A percentile compares a stretch with the other conserved stretches of the same genome.
These are phyloP conservation scores for Polytrichum commune DNA, from an alignment of 225 moss, liverwort and hornwort genomes.

Conservation along the genomic window DNA sequence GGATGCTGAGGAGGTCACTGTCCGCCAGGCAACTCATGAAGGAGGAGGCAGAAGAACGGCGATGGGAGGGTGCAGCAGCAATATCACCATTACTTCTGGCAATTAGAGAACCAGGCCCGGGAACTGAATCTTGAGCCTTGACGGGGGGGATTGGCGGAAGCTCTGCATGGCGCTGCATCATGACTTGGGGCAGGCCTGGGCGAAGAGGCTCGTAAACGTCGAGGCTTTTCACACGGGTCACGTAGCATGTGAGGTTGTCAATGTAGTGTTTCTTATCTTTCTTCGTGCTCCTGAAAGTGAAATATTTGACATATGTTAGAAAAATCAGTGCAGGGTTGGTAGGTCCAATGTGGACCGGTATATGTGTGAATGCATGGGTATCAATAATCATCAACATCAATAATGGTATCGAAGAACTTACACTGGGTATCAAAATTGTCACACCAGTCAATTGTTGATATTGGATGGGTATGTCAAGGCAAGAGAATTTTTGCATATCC, in stretches of 20 bases:
- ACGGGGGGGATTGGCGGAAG: slow-evolving; percentile 4
- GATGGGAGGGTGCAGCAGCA: slow-evolving; percentile 4
- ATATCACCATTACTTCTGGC: neutral
- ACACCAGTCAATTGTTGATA: no score
- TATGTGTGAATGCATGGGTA: no score
- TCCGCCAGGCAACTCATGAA: slow-evolving; percentile 21
- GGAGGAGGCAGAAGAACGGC: slow-evolving; percentile 22
- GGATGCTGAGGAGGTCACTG: slow-evolving; percentile 25
- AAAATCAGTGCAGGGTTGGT: no score
- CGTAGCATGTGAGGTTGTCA: slow-evolving; percentile 54
- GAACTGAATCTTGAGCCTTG: slow-evolving; percentile 16
- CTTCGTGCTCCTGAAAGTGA: slow-evolving; percentile 49
- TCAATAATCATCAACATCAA: no score
- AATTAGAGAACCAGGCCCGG: slow-evolving; percentile 2
- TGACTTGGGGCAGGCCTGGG: slow-evolving; percentile 39
- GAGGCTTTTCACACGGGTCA: slow-evolving; percentile 51
- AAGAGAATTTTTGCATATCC: no score
- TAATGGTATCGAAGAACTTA: no score
- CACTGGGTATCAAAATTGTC: no score
- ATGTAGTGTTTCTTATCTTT: slow-evolving; percentile 59
- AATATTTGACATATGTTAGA: no score
- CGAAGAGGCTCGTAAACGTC: slow-evolving; percentile 42
- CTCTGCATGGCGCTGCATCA: slow-evolving; percentile 15
- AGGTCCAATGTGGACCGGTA: no score
- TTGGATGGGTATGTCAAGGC: no score